Evolutionary conservation across 129 eudicot species (phyloP), one percentile per base, ranked within the genome.

Genomic region (Gnaphalium uliginosum): DNA sequence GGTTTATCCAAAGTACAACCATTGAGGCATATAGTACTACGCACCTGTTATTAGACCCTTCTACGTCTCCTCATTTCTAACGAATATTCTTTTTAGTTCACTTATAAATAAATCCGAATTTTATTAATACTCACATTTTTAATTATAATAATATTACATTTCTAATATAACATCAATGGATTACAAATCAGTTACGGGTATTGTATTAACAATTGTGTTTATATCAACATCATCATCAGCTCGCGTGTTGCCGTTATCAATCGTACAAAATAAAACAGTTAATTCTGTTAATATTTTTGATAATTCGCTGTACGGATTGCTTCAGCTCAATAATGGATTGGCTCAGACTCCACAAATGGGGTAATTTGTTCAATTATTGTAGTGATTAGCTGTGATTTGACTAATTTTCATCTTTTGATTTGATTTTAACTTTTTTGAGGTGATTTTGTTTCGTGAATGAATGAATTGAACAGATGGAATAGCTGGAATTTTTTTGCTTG

Each of bases 401-500:
- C 22, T 59, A 27, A 8, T 61, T 30, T 64, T 11, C 11, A 27
- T 58, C 22, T 81, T 79, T 46, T 70, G 53, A 65, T 26, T 71
- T 51, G 21, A 29, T 63, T 29, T 63, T 29, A 0, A 24, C 4
- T 9, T 41, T n/a, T 56, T 61, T 50, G 7, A 19, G 23, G 53
- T 79, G 33, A 57, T 53, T 66, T 50, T 8, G 9, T 29, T 43
- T 33, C 72, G 6, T 58, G 48, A 32, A 41, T 78, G 27, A 69
- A 71, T 73, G 72, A 14, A 35, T 25, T 69, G 85, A 37, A 76
- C 93, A 95, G 99, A 75, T 95, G 99, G 99, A 95, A 84, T 75
- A 95, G 97, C 82, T 95, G 99, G 99, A 95, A 95, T 76, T 95
- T 78, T 82, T 95, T 95, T 56, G 97, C 90, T 8, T 95, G 99